Conservation (phyloP, 345 rosid species). For the Euphorbia lathyris region DNA sequence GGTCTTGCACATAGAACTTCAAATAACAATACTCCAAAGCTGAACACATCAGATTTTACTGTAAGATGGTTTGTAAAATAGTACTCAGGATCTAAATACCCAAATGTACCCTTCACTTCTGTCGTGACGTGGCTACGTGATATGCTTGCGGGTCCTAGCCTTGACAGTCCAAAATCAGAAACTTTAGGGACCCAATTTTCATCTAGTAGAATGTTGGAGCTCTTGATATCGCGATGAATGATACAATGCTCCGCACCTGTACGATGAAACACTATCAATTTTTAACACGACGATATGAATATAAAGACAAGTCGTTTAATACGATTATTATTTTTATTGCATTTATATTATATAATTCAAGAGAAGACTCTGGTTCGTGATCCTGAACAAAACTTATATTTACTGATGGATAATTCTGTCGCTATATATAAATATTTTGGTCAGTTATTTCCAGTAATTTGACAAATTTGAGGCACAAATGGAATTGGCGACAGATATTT, state of each 20-base stretch:
- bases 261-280: too few relatives aligned
- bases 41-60: slow-evolving; percentile 18
- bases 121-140: slow-evolving; percentile 17
- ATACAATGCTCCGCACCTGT: slow-evolving; percentile 10
- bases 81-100: slow-evolving; percentile 17
- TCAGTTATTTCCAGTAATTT: too few relatives aligned
- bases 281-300: too few relatives aligned
- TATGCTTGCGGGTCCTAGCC: slow-evolving; percentile 13
- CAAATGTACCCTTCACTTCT: slow-evolving; percentile 15
- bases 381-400: too few relatives aligned
- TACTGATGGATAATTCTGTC: too few relatives aligned
- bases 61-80: slow-evolving; percentile 6
- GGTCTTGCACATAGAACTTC: slow-evolving; percentile 17
- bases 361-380: too few relatives aligned
- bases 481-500: too few relatives aligned
- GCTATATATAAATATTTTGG: too few relatives aligned
- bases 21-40: slow-evolving; percentile 15
- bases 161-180: slow-evolving; percentile 19
- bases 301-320: too few relatives aligned
- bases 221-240: slow-evolving; percentile 21
- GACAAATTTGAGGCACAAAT: too few relatives aligned
- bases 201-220: slow-evolving; percentile 16
- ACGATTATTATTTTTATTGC: too few relatives aligned
- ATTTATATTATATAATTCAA: too few relatives aligned
- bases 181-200: slow-evolving; percentile 22